Evolutionary conservation across 2,329 filamentous ascomycete genomes (phyloP).

Genomic region (Alternaria ethzedia): DNA sequence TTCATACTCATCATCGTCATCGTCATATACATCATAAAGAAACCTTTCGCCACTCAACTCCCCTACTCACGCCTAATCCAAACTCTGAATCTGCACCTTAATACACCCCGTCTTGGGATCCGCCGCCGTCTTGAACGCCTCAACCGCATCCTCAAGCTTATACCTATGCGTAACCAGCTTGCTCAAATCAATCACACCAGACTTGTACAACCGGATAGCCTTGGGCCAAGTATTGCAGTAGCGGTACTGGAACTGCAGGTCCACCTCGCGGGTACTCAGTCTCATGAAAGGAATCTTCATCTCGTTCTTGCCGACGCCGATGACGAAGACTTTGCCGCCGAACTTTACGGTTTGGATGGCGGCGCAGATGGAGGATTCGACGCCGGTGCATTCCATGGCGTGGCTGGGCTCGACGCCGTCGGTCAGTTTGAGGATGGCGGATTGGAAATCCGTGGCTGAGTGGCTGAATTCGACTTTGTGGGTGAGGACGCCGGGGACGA

Average conservation of each 20-base stretch:
- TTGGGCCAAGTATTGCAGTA: conserved; percentile 97
- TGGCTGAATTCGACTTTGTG: conserved; percentile 73
- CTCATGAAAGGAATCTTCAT: conserved; percentile 97
- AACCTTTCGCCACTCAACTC: not conserved
- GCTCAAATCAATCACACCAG: conserved; percentile 79
- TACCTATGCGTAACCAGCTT: conserved; percentile 88
- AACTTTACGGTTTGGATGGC: conserved; percentile 93
- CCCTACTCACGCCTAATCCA: conserved; percentile 29
- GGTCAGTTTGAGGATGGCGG: conserved; percentile 71
- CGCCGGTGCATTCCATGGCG: conserved; percentile 91
- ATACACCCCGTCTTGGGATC: conserved; percentile 94
- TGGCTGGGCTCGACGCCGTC: conserved; percentile 77
- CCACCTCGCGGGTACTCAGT: conserved; percentile 86
- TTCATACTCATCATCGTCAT: not conserved
- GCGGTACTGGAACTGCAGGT: conserved; percentile 95
- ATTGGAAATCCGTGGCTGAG: conserved; percentile 73
- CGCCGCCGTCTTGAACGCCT: conserved; percentile 88
- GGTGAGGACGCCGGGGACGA: conserved; percentile 80
- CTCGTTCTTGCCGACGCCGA: conserved; percentile 93
- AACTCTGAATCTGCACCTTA: conserved; percentile 91
- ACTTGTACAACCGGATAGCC: conserved; percentile 86
- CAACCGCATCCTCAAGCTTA: conserved; percentile 80
- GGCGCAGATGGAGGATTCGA: conserved; percentile 84
- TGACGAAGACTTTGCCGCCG: conserved; percentile 95
- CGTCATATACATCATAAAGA: not conserved